Evolutionary conservation across 768 basidiomycete species (phyloP), one percentile per base, ranked within the genome.

Genomic region (Agrocybe chaxingu): DNA sequence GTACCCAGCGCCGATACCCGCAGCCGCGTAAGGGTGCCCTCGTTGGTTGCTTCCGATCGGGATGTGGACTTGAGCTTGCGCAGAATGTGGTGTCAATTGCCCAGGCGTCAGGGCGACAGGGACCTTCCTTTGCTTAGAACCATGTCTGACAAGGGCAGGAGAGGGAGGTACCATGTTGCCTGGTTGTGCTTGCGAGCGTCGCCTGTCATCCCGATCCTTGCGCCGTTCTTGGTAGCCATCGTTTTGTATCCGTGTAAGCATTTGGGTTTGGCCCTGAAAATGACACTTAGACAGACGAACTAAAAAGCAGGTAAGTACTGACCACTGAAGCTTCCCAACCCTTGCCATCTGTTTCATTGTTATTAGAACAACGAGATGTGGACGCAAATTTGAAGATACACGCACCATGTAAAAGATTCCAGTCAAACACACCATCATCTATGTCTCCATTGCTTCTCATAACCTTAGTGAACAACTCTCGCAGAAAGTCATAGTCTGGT

Each of bases 401-500:
- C 43, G 37, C 56, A 88, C 88, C 85, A 62, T 98, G 94, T 45
- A 98, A 70, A 52, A 87, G 57, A 73, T 96, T 97, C 97, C 97
- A 99, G 67, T 99, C 97, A 68, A 90, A 98, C 31, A 93, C 78
- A 13, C 88, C 88, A 70, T 98, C 97, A 56, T 99, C 97, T 19
- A 85, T 67, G 59, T 98, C 97, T 51, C 84, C 86, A 57, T 84
- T 88, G 65, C 83, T 92, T 76, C 94, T 94, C 71, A 98, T 76
- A 43, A 97, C 87, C 67, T 98, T 98, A 49, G 86, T 78, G 67
- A 98, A 98, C 47, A 99, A 75, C 60, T 98, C 97, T 53, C 95
- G 81, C 62, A 99, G 69, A 72, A 99, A 99, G 64, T 98, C 95
- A 66, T 99, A 99, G 71, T 99, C 97, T 37, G 97, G 97, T 16